A percentile compares a stretch with the other conserved stretches of the same genome.
Evolutionary conservation across 2,329 filamentous ascomycete species (phyloP).

Genomic region (Botrytis medusae): DNA sequence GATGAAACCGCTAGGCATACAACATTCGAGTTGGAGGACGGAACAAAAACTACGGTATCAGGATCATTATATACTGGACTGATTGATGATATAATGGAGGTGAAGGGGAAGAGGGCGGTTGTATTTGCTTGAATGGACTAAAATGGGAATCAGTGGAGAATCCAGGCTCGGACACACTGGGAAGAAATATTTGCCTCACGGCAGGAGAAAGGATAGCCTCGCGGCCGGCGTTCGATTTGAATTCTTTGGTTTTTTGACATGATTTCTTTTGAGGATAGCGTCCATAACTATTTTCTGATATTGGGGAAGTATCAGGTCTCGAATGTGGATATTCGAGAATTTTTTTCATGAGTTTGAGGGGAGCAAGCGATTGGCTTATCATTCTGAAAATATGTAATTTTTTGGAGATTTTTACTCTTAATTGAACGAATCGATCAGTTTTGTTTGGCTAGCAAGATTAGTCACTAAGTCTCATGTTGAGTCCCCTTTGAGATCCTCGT

Average conservation of each 20-base stretch:
- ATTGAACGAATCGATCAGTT: not conserved
- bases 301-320: not conserved
- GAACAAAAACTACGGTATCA: not conserved
- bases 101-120: not conserved
- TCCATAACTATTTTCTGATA: not conserved
- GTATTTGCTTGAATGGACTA: not conserved
- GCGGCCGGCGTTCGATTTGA: slow-evolving; percentile 22
- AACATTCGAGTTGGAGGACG: not conserved
- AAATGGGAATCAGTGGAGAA: slow-evolving; percentile 1
- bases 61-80: not conserved
- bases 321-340: not conserved
- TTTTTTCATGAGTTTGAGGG: not conserved
- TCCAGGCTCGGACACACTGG: not conserved
- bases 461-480: not conserved
- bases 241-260: not conserved
- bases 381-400: not conserved
- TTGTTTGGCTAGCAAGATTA: not conserved
- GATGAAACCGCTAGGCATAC: slow-evolving; percentile 16
- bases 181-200: slow-evolving; percentile 21
- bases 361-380: not conserved
- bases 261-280: slow-evolving; percentile 10
- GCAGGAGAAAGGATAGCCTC: slow-evolving; percentile 21
- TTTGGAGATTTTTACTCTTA: not conserved
- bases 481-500: not conserved
- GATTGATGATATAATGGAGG: not conserved